A percentile compares a stretch with the other conserved stretches of the same genome.
Evolutionary conservation across 2,329 filamentous ascomycete genomes (phyloP).

Genomic region (Ophiostoma pallidulum): DNA sequence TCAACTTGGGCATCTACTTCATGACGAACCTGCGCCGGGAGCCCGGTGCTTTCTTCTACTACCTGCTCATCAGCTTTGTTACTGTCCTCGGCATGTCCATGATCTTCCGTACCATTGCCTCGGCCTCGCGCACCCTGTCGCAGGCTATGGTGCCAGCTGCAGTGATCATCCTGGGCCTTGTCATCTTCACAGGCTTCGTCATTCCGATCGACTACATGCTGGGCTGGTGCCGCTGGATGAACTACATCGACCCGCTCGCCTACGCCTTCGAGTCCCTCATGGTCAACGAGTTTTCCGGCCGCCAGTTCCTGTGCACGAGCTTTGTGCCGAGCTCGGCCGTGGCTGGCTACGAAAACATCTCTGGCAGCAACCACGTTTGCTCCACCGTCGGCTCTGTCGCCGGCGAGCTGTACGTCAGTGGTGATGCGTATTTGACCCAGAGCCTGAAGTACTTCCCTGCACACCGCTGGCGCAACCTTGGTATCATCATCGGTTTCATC

Average conservation of each 20-base stretch:
- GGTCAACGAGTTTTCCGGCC: conserved; percentile 69
- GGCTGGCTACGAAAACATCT: conserved; percentile 29
- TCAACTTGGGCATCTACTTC: conserved; percentile 79
- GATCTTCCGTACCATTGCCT: conserved; percentile 76
- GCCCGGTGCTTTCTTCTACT: conserved; percentile 75
- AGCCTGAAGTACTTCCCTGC: conserved; percentile 46
- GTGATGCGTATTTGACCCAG: conserved; percentile 46
- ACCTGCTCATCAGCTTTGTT: conserved; percentile 64
- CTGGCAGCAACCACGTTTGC: conserved; percentile 41
- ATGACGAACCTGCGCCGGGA: conserved; percentile 72
- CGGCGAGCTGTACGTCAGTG: conserved; percentile 43
- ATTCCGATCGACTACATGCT: conserved; percentile 60
- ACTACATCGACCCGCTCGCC: conserved; percentile 67
- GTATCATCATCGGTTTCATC: conserved; percentile 57
- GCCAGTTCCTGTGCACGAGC: conserved; percentile 44
- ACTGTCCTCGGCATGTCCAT: conserved; percentile 74
- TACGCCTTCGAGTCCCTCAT: conserved; percentile 76
- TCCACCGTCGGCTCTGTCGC: conserved; percentile 47
- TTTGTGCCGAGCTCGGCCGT: conserved; percentile 34
- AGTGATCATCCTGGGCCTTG: conserved; percentile 53
- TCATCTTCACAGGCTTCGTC: conserved; percentile 64
- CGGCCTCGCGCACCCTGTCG: conserved; percentile 60
- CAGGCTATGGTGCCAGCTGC: conserved; percentile 54
- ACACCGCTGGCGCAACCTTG: conserved; percentile 63
- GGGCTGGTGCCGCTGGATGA: conserved; percentile 74